These are phyloP conservation scores for Camellia oleifera DNA, from an alignment of 179 eudicot species.

Conservation along the genomic window DNA sequence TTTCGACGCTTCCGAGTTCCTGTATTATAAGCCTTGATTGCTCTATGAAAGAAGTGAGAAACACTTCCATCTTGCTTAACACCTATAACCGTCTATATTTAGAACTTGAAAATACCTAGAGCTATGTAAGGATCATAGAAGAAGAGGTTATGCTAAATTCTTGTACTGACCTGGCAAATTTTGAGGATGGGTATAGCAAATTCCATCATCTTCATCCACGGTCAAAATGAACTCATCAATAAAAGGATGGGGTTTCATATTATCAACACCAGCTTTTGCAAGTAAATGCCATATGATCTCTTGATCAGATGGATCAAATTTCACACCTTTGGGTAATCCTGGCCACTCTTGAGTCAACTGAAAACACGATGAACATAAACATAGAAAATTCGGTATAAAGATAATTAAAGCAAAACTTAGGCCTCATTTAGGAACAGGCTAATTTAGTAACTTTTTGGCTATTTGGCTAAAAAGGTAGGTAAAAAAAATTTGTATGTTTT, in stretches of 20 bases:
- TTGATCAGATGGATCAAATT: conserved; percentile 95
- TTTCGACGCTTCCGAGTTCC: conserved; percentile 91
- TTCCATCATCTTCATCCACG: conserved; percentile 80
- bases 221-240: conserved; percentile 87
- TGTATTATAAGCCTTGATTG: conserved; percentile 89
- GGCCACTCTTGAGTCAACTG: conserved; percentile 92
- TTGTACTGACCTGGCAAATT: conserved; percentile 69
- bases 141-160: background rate
- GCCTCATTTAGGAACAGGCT: no score
- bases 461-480: no score
- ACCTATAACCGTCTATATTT: conserved; percentile 39
- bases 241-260: conserved; percentile 68
- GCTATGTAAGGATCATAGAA: background rate
- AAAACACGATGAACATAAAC: background rate
- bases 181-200: conserved; percentile 89
- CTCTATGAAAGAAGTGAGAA: conserved; percentile 82
- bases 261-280: conserved; percentile 56
- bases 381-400: background rate
- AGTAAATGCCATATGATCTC: conserved; percentile 84
- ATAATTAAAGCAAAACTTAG: background rate
- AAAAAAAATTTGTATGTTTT: no score
- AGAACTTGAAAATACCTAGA: background rate
- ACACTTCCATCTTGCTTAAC: conserved; percentile 85
- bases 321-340: conserved; percentile 92
- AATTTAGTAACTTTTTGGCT: no score